phyloP scores from a whole-genome alignment of 78 protist species.

The Salpingoeca rosetta region DNA sequence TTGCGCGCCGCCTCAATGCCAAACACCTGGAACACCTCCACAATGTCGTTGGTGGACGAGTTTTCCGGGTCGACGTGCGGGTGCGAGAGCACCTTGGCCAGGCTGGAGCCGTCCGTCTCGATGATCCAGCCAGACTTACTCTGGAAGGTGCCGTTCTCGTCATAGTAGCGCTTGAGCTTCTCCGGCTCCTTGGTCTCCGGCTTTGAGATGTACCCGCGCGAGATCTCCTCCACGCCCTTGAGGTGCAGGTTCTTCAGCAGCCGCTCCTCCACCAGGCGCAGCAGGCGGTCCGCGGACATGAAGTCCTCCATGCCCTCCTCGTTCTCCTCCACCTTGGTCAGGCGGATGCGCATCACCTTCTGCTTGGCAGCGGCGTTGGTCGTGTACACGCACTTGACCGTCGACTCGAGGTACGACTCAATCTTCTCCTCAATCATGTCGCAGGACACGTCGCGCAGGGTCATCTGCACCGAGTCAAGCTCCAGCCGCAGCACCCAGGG shows the following conservation, averaged over 20 bases:
- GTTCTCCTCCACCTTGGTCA: constrained; percentile 19
- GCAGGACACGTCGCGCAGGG: constrained; percentile 51
- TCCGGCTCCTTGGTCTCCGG: constrained; percentile 19
- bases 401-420: constrained; percentile 20
- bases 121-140: constrained; percentile 50
- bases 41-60: constrained; percentile 83
- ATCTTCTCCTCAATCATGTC: constrained; percentile 57
- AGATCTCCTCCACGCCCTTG: constrained; percentile 75
- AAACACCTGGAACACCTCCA: constrained; percentile 74
- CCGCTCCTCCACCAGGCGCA: constrained; percentile 50
- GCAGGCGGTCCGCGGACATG: constrained; percentile 11
- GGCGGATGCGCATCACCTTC: constrained; percentile 69
- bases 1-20: constrained; percentile 98
- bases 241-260: constrained; percentile 61
- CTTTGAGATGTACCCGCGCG: constrained; percentile 50
- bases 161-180: not conserved
- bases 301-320: not conserved
- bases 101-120: constrained; percentile 82
- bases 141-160: constrained; percentile 15
- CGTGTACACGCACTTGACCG: constrained; percentile 44
- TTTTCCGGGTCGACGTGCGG: constrained; percentile 71
- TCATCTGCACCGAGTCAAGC: constrained; percentile 55
- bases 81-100: constrained; percentile 65
- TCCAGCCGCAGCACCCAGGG: constrained; percentile 86
- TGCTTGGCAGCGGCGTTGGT: constrained; percentile 78